A percentile compares a stretch with the other conserved stretches of the same genome.
Conservation (phyloP, 768 basidiomycete species). For the Hypholoma sublateritium region DNA sequence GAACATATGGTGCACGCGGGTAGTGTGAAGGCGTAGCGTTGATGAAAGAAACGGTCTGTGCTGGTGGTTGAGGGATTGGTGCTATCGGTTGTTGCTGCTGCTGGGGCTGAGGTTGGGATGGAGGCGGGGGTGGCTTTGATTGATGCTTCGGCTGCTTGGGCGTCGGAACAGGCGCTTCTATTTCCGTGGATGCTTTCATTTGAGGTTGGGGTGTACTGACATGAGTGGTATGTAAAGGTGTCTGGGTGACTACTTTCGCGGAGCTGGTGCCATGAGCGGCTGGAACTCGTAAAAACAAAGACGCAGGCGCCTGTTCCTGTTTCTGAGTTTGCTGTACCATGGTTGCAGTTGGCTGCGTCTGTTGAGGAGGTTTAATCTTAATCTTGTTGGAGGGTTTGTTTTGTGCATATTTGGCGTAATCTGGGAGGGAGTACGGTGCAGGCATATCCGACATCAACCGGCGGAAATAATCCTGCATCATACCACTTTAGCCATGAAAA, state of each 20-base stretch:
- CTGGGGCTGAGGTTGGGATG: slow-evolving; percentile 26
- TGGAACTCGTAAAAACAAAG: slow-evolving; percentile 40
- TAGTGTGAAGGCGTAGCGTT: slow-evolving; percentile 47
- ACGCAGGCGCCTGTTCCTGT: slow-evolving; percentile 18
- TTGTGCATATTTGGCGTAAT: slow-evolving; percentile 39
- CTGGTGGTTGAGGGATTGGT: slow-evolving; percentile 31
- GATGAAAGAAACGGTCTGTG: slow-evolving; percentile 31
- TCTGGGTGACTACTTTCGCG: slow-evolving; percentile 19
- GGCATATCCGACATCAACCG: slow-evolving; percentile 80
- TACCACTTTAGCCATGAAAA: not conserved
- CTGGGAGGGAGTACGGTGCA: slow-evolving; percentile 57
- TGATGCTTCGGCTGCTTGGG: slow-evolving; percentile 12
- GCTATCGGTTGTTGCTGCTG: slow-evolving; percentile 24
- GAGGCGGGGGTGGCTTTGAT: slow-evolving; percentile 5
- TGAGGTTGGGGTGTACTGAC: slow-evolving; percentile 21
- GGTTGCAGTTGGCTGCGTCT: slow-evolving; percentile 31
- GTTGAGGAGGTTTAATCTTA: slow-evolving; percentile 64
- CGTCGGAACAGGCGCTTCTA: slow-evolving; percentile 15
- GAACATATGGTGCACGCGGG: slow-evolving; percentile 53
- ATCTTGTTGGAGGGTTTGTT: slow-evolving; percentile 60
- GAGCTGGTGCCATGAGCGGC: slow-evolving; percentile 21
- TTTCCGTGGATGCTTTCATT: slow-evolving; percentile 17
- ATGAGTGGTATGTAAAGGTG: slow-evolving; percentile 23
- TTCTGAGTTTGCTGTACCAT: slow-evolving; percentile 18
- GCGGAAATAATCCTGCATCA: slow-evolving; percentile 65